Conservation (phyloP, 139 green algal genomes). For the Choricystis sp. region DNA sequence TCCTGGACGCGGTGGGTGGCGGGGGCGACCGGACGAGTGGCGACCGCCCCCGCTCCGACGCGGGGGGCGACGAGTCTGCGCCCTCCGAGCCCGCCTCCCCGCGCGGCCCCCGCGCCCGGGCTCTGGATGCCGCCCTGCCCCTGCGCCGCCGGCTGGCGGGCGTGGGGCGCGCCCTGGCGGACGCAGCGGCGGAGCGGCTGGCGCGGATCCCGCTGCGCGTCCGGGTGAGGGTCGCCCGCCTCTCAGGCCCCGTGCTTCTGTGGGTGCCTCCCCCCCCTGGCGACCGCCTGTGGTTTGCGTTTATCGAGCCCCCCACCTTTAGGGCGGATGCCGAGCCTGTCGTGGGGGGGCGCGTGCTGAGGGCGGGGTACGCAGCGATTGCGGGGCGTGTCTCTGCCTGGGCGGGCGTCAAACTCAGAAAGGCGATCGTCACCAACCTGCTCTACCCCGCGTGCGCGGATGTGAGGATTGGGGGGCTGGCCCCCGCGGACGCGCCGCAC, state of each 20-base stretch:
- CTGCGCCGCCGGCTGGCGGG: slow-evolving; percentile 7
- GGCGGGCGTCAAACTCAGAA: slow-evolving; percentile 23
- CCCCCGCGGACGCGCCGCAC: neutral
- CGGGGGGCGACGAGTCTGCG: neutral
- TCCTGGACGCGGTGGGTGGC: slow-evolving; percentile 10
- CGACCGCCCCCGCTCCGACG: neutral
- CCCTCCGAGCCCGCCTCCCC: neutral
- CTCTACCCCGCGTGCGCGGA: slow-evolving; percentile 19
- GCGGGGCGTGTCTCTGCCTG: slow-evolving; percentile 19
- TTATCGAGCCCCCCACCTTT: slow-evolving; percentile 21
- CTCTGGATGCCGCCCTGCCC: slow-evolving; percentile 1
- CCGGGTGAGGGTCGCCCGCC: slow-evolving; percentile 16
- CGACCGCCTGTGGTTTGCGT: slow-evolving; percentile 30
- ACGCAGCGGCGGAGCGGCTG: slow-evolving; percentile 15
- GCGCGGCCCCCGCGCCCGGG: neutral
- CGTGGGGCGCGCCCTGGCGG: slow-evolving; percentile 13
- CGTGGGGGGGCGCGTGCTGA: slow-evolving; percentile 28
- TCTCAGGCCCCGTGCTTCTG: slow-evolving; percentile 21
- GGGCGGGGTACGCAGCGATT: slow-evolving; percentile 17
- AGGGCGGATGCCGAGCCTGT: slow-evolving; percentile 11
- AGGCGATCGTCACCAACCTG: slow-evolving; percentile 27
- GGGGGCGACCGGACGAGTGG: neutral
- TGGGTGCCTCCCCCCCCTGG: slow-evolving; percentile 35
- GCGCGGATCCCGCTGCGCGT: slow-evolving; percentile 22
- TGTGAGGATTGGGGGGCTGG: neutral